phyloP scores from a whole-genome alignment of 2,329 filamentous ascomycete genomes.

The Trichoderma endophyticum region DNA sequence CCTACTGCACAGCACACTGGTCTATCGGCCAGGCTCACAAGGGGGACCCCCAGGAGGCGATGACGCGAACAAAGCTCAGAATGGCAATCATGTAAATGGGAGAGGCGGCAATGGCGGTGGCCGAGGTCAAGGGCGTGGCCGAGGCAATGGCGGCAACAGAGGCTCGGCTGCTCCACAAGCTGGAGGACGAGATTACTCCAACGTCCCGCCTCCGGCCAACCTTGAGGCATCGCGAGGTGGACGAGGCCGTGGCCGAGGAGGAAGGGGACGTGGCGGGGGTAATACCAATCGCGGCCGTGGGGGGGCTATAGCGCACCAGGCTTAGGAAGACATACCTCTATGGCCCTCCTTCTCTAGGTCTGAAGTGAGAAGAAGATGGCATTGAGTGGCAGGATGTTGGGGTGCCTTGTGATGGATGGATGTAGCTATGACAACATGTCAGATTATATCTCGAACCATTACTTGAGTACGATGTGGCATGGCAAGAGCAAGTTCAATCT shows the following conservation, averaged over 20 bases:
- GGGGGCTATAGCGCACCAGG: slow-evolving; percentile 19
- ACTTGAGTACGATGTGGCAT: neutral
- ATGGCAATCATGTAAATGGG: slow-evolving; percentile 25
- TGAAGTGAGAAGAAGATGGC: neutral
- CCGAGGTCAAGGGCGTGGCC: slow-evolving; percentile 27
- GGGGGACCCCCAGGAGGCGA: slow-evolving; percentile 29
- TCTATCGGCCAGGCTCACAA: slow-evolving; percentile 45
- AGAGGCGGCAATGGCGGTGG: slow-evolving; percentile 29
- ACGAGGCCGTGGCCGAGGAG: slow-evolving; percentile 40
- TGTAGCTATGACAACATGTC: neutral
- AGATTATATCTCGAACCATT: neutral
- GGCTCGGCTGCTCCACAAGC: slow-evolving; percentile 23
- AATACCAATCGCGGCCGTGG: slow-evolving; percentile 35
- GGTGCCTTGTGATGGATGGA: neutral
- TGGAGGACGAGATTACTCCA: slow-evolving; percentile 42
- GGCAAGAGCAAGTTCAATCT: neutral
- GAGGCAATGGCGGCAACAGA: slow-evolving; percentile 28
- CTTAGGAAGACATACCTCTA: neutral
- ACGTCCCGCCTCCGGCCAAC: slow-evolving; percentile 58
- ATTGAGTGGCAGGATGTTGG: neutral
- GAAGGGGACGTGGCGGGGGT: slow-evolving; percentile 37
- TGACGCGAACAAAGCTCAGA: slow-evolving; percentile 6
- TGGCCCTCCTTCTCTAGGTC: neutral
- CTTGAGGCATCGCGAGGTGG: slow-evolving; percentile 46
- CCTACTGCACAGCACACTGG: slow-evolving; percentile 50